A percentile compares a stretch with the other conserved stretches of the same genome.
Evolutionary conservation across 2,329 filamentous ascomycete genomes (phyloP).

Genomic region (Chrysosporium keratinophilum): DNA sequence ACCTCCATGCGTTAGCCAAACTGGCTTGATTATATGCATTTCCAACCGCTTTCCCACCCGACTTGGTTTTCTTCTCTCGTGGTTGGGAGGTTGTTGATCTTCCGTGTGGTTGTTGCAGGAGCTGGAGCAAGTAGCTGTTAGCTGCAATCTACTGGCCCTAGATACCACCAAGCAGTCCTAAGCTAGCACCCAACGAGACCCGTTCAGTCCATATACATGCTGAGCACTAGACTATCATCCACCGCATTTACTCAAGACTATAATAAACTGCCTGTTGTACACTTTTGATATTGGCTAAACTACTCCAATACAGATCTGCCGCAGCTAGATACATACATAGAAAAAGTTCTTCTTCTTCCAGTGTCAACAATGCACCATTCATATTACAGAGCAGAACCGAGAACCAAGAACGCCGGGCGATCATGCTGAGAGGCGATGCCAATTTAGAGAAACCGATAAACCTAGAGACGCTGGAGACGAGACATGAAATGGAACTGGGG

Average conservation of each 20-base stretch:
- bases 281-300: conserved; percentile 1
- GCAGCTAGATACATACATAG: background rate
- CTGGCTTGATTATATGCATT: conserved; percentile 87
- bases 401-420: conserved; percentile 4
- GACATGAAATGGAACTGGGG: background rate
- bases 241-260: no score
- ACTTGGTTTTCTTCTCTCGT: background rate
- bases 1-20: conserved; percentile 92
- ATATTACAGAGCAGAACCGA: conserved; percentile 1
- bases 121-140: background rate
- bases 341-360: background rate
- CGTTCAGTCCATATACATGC: no score
- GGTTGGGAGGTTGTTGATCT: background rate
- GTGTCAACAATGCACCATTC: background rate
- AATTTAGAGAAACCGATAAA: background rate
- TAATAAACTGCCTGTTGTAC: conserved; percentile 4
- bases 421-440: conserved; percentile 9
- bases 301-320: conserved; percentile 4
- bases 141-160: no score
- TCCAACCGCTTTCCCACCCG: conserved; percentile 11
- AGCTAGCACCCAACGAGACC: no score
- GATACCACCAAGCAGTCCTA: no score
- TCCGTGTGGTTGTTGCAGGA: background rate
- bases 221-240: no score
- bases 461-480: conserved; percentile 1